Conservation (phyloP, 1,139 yeast genomes). For the Kodamaea sp. region DNA sequence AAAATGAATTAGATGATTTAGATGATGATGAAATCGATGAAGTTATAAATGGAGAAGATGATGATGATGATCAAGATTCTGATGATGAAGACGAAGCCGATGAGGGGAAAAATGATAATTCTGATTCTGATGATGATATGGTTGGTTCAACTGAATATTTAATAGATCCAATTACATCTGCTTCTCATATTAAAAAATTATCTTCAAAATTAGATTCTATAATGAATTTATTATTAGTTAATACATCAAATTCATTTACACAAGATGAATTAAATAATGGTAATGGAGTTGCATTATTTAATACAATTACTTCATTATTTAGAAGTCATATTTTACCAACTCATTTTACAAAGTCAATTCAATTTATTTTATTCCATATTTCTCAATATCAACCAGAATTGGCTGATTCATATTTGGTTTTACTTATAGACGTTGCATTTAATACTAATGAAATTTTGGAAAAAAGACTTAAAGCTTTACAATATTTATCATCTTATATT, state of each 20-base stretch:
- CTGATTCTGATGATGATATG: conserved; percentile 22
- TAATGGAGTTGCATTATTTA: conserved; percentile 69
- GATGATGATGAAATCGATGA: conserved; percentile 73
- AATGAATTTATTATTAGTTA: conserved; percentile 51
- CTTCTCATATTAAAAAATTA: conserved; percentile 52
- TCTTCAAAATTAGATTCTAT: conserved; percentile 69
- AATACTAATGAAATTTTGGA: conserved; percentile 63
- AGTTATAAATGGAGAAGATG: conserved; percentile 52
- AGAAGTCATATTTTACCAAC: conserved; percentile 84
- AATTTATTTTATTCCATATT: conserved; percentile 75
- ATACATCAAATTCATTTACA: conserved; percentile 49
- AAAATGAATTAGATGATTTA: conserved; percentile 78
- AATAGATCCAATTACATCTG: conserved; percentile 41
- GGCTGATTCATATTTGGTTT: conserved; percentile 79
- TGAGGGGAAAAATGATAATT: conserved; percentile 8
- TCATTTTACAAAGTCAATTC: conserved; percentile 86
- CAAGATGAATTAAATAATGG: conserved; percentile 53
- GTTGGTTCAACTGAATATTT: conserved; percentile 41
- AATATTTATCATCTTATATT: conserved; percentile 84
- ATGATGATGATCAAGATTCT: conserved; percentile 28
- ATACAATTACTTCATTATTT: conserved; percentile 72
- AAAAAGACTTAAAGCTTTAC: conserved; percentile 82
- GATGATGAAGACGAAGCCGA: conserved; percentile 25
- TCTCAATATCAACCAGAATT: conserved; percentile 81
- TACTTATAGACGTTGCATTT: conserved; percentile 80